A percentile compares a stretch with the other conserved stretches of the same genome.
Evolutionary conservation across 768 basidiomycete species (phyloP).

Genomic region (Suillus discolor): DNA sequence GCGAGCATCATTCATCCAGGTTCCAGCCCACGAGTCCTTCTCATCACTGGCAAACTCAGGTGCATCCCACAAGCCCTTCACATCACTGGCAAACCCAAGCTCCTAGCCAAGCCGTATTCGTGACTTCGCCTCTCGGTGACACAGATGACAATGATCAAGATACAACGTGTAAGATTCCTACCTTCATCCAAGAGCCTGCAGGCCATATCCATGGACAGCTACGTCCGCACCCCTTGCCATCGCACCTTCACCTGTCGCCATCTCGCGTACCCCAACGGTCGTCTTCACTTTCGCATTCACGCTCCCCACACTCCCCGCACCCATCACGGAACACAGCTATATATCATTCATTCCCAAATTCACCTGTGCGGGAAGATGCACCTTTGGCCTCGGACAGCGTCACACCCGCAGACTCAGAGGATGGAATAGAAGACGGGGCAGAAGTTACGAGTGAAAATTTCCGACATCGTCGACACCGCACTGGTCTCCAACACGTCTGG

Average conservation of each 20-base stretch:
- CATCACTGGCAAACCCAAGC: slow-evolving; percentile 1
- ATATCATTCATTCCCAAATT: slow-evolving; percentile 71
- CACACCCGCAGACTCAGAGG: slow-evolving; percentile 11
- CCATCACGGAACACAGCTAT: slow-evolving; percentile 38
- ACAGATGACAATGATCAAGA: not conserved
- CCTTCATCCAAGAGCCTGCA: not conserved
- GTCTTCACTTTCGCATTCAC: not conserved
- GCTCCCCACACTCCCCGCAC: not conserved
- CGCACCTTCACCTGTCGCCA: not conserved
- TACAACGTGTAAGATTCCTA: not conserved
- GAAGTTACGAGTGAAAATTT: slow-evolving; percentile 14
- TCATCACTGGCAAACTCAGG: not conserved
- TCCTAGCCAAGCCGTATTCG: not conserved
- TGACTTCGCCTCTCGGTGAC: not conserved
- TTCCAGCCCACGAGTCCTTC: not conserved
- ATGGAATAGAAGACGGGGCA: slow-evolving; percentile 23
- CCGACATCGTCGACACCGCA: slow-evolving; percentile 22
- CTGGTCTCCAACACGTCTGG: slow-evolving; percentile 13
- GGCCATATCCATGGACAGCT: not conserved
- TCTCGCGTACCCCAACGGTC: not conserved
- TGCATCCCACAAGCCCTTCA: not conserved
- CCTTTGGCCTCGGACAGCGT: not conserved
- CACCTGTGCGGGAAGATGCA: slow-evolving; percentile 28
- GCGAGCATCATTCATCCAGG: not conserved
- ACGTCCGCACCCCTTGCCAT: not conserved